A percentile compares a stretch with the other conserved stretches of the same genome.
Conservation (phyloP, 768 basidiomycete species). For the Goffeauzyma gilvescens region DNA sequence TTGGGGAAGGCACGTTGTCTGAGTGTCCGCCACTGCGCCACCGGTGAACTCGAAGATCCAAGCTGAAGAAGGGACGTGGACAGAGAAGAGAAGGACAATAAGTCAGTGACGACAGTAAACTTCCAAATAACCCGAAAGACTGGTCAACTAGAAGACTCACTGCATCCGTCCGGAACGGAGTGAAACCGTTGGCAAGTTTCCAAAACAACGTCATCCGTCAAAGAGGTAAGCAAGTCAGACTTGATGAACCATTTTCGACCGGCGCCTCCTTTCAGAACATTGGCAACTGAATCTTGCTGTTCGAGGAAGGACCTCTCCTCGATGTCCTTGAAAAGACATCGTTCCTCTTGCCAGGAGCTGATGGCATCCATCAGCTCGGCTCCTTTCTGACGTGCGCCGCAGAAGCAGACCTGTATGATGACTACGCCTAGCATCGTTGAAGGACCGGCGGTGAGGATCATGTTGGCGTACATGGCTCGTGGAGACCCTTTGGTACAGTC, state of each 20-base stretch:
- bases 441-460: conserved; percentile 76
- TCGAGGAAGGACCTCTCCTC: conserved; percentile 71
- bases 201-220: conserved; percentile 71
- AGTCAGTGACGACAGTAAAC: no score
- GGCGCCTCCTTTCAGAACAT: conserved; percentile 51
- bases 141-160: conserved; percentile 39
- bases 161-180: conserved; percentile 73
- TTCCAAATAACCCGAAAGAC: no score
- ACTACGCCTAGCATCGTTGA: conserved; percentile 57
- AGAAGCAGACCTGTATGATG: conserved; percentile 78
- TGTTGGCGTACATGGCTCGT: conserved; percentile 70
- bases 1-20: conserved; percentile 51
- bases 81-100: not conserved
- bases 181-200: conserved; percentile 64
- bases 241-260: conserved; percentile 59
- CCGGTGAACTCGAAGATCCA: conserved; percentile 86
- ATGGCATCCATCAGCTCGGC: conserved; percentile 62
- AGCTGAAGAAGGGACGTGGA: conserved; percentile 32
- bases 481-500: conserved; percentile 82
- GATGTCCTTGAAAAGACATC: conserved; percentile 71
- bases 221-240: conserved; percentile 57
- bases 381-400: conserved; percentile 54
- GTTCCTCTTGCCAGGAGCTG: conserved; percentile 72
- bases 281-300: conserved; percentile 81
- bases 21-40: conserved; percentile 54